Percentiles rank a stretch among this genome's conserved stretches.
These are phyloP conservation scores for Manihot esculenta DNA, from an alignment of 441 rosid species.

Conservation along the genomic window DNA sequence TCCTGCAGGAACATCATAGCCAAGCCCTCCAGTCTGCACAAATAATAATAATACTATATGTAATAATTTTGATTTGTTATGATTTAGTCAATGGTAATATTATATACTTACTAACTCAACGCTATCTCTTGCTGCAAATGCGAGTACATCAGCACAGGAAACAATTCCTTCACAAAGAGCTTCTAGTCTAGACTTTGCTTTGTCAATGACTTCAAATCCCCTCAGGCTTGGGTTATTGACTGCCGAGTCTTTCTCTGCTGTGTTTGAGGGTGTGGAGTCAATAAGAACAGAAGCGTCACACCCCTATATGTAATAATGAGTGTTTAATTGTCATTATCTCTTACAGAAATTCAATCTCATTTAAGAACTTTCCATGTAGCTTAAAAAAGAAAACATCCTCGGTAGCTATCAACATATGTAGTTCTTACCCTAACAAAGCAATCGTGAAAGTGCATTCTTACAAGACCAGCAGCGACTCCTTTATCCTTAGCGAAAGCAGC, in stretches of 20 bases:
- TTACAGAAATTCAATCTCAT: too few species aligned
- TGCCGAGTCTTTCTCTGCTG: constrained; percentile 54
- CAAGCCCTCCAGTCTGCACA: constrained; percentile 40
- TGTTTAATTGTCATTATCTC: too few species aligned
- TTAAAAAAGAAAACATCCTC: too few species aligned
- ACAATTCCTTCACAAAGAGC: constrained; percentile 36
- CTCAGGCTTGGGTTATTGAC: constrained; percentile 45
- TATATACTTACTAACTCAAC: constrained; percentile 30
- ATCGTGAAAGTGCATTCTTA: constrained; percentile 62
- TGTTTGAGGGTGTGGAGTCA: constrained; percentile 43
- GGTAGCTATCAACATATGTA: not conserved
- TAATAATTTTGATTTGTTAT: not conserved
- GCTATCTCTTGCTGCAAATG: constrained; percentile 56
- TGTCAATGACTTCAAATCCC: constrained; percentile 50
- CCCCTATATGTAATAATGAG: constrained; percentile 29
- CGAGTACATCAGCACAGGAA: constrained; percentile 56
- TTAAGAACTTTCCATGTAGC: too few species aligned
- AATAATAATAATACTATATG: not conserved
- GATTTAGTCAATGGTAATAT: too few species aligned
- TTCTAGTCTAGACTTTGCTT: constrained; percentile 43
- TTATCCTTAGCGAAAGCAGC: constrained; percentile 28
- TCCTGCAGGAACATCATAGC: constrained; percentile 51
- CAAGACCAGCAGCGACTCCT: constrained; percentile 49
- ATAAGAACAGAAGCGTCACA: constrained; percentile 55
- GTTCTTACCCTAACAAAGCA: constrained; percentile 53